phyloP scores from a whole-genome alignment of 1,139 yeast species.

The Debaryomycetaceae sp. region DNA sequence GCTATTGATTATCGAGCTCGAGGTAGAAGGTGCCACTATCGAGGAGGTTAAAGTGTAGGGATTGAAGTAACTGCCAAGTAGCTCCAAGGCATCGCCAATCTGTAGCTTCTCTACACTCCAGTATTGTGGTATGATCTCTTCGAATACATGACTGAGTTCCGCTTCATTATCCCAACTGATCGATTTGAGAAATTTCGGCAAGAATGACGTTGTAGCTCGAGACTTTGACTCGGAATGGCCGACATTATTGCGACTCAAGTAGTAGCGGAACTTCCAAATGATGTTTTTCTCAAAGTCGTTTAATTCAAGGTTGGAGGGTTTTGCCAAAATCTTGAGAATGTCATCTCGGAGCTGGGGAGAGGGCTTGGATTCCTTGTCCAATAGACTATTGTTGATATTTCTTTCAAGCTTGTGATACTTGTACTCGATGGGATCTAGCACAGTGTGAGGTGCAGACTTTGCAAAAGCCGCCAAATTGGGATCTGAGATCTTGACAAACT shows the following conservation, averaged over 20 bases:
- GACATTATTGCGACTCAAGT: conserved; percentile 51
- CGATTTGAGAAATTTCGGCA: conserved; percentile 79
- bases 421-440: conserved; percentile 81
- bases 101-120: conserved; percentile 62
- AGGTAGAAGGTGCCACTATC: conserved; percentile 1
- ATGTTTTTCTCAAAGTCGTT: conserved; percentile 78
- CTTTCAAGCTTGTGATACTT: conserved; percentile 81
- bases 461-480: conserved; percentile 17
- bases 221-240: conserved; percentile 4
- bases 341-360: conserved; percentile 75
- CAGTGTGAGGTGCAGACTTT: conserved; percentile 2
- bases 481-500: conserved; percentile 20
- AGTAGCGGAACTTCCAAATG: conserved; percentile 88
- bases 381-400: conserved; percentile 55
- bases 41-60: conserved; percentile 24
- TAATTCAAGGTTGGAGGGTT: conserved; percentile 77
- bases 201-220: conserved; percentile 37
- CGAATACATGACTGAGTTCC: conserved; percentile 72
- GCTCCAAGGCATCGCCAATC: conserved; percentile 86
- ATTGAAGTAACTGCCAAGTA: conserved; percentile 62
- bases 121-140: conserved; percentile 34
- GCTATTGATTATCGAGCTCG: background rate
- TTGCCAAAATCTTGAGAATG: conserved; percentile 52
- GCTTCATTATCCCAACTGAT: conserved; percentile 80
- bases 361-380: conserved; percentile 83